Evolutionary conservation across 495 filamentous ascomycete species (phyloP), one percentile per base, ranked within the genome.

Genomic region (Aspergillus sparsus): DNA sequence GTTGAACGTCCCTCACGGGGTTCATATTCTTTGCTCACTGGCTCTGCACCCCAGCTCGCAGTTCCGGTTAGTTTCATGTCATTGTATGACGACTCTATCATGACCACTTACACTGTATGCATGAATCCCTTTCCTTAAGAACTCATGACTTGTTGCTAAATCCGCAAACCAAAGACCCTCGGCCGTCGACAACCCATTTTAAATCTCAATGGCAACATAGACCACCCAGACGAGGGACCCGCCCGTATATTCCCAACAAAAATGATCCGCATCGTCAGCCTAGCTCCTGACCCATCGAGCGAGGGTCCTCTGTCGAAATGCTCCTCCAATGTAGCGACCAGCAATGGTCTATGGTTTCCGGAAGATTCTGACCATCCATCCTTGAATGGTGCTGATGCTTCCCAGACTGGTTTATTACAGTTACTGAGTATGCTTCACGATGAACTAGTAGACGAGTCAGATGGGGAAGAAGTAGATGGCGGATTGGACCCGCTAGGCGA

Each of bases 31-130:
- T 57, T 77, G n/a, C 36, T 68, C 11, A 74, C 71, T 12, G 72
- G 71, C 53, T 74, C 73, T 1, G 66, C 69, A 1, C 69, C 70
- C 2, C 73, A 74, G 45, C 69, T 77, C 13, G 59, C 68, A 7
- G 72, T 76, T 9, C 73, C 74, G 2, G 66, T 77, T 46, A 77
- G 74, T 47, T 77, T 70, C 55, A 77, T 77, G 74, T 64, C 67
- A 1, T 36, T 77, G 45, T 73, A 66, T 31, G 73, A 76, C 35
- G 74, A 77, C 63, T 65, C 71, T 9, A 76, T 77, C 45, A 71
- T 77, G 67, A 71, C 70, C 5, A 76, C 73, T 13, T 76, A 70
- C 50, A 74, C 73, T 21, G 74, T 77, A 61, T 21, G 74, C 76
- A 61, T 36, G 73, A 63, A 47, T 21, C 7, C 16, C 27, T 34